Evolutionary conservation across 2,329 filamentous ascomycete species (phyloP).

Genomic region (Xylaria sp.): DNA sequence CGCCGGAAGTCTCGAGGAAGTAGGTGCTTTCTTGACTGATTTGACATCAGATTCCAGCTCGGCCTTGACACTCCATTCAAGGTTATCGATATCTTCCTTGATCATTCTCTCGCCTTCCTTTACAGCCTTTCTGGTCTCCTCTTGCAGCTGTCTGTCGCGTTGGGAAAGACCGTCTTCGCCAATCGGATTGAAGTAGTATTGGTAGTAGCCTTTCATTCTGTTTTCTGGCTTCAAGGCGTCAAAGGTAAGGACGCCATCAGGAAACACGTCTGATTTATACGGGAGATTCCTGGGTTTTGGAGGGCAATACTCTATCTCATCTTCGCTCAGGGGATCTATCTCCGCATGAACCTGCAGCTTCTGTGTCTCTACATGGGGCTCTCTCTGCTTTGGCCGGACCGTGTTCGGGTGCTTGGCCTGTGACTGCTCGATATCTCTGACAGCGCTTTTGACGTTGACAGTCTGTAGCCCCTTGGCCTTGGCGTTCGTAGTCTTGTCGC

Average conservation of each 20-base stretch:
- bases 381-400: constrained; percentile 20
- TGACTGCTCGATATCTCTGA: constrained; percentile 63
- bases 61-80: constrained; percentile 69
- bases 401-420: constrained; percentile 29
- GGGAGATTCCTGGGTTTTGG: constrained; percentile 73
- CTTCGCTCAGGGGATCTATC: constrained; percentile 61
- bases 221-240: constrained; percentile 68
- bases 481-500: constrained; percentile 96
- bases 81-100: constrained; percentile 70
- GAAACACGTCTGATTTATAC: constrained; percentile 76
- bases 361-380: constrained; percentile 53
- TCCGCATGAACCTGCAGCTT: constrained; percentile 73
- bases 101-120: constrained; percentile 73
- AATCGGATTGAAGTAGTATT: constrained; percentile 68
- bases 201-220: constrained; percentile 69
- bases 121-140: constrained; percentile 60
- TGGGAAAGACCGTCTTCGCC: constrained; percentile 74
- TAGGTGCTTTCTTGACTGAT: constrained; percentile 40
- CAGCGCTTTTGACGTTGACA: constrained; percentile 68
- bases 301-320: constrained; percentile 91
- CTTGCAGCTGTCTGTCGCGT: constrained; percentile 68
- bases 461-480: constrained; percentile 77
- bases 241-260: constrained; percentile 65
- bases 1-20: constrained; percentile 26
- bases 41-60: constrained; percentile 56